Base-by-base conservation (phyloP, 441 rosid species). In the Mallotus repandus region DNA sequence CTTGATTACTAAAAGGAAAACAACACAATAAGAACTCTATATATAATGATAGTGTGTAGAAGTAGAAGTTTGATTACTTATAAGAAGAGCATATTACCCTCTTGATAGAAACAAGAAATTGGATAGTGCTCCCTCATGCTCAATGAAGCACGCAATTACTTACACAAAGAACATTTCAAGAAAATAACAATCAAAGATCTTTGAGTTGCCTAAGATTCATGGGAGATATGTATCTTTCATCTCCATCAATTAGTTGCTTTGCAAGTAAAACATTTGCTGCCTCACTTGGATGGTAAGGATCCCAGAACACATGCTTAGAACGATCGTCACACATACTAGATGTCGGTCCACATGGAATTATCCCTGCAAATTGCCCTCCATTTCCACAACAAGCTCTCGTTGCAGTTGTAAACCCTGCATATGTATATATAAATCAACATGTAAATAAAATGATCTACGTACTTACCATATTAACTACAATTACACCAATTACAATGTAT, bases 231-330 rank as follows among this genome's bases (percentile, higher is more conserved):
- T 81, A 89, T 48, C 67, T 82, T 0, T 75, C 9, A 53, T 82
- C 89, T 52, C 99, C 99, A 64, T 91, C 80, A 7, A 94, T 45
- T 72, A 92, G 79, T 79, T 89, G 87, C 72, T 86, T 91, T 2
- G 96, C 97, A 54, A 94, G 73, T 16, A 92, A 74, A 58, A 92
- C 54, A 73, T 92, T 92, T 18, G 99, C 93, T 46, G 99, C 99
- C 69, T 94, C 98, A 58, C 98, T 92, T 2, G 99, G 99, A 78
- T 94, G 99, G 76, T 91, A 92, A 67, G 97, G 93, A 80, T 94
- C 99, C 99, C 99, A 92, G 77, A 94, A 94, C 48, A 92, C 97
- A 80, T 92, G 92, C 70, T 89, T 91, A 9, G 84, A 72, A 25
- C 96, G 85, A 21, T 92, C 90, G 2, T 67, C 0, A 45, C 99